These are phyloP conservation scores for Fraxinus baroniana DNA, from an alignment of 305 asterid species.

Conservation along the genomic window DNA sequence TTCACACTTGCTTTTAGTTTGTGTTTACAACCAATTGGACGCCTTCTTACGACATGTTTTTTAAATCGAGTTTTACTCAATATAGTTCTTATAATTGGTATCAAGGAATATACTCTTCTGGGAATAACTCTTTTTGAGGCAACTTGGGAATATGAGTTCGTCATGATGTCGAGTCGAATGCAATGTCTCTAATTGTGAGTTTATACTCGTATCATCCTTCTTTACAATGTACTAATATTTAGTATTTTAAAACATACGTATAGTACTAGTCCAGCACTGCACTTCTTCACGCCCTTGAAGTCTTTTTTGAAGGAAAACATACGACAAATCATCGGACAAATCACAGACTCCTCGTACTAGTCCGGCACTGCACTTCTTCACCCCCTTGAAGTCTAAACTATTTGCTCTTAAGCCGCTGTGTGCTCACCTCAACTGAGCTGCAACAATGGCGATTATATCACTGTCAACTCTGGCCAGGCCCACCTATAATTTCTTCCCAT, in stretches of 20 bases:
- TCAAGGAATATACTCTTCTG: background rate
- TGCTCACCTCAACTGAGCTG: background rate
- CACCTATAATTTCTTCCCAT: background rate
- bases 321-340: too few species aligned
- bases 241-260: background rate
- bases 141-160: background rate
- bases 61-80: background rate
- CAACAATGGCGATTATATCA: slow-evolving; percentile 40
- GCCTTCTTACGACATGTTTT: background rate
- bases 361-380: background rate
- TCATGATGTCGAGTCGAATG: background rate
- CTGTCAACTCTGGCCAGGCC: background rate
- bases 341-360: background rate
- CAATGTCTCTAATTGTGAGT: background rate
- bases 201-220: too few species aligned
- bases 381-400: background rate
- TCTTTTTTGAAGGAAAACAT: too few species aligned
- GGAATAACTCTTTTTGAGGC: background rate
- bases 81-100: background rate
- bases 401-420: background rate
- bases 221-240: too few species aligned
- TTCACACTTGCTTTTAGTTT: background rate
- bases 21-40: background rate
- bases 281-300: too few species aligned
- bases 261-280: too few species aligned